These are phyloP conservation scores for Hansenula sp. DNA, from an alignment of 1,139 yeast genomes.

Conservation along the genomic window DNA sequence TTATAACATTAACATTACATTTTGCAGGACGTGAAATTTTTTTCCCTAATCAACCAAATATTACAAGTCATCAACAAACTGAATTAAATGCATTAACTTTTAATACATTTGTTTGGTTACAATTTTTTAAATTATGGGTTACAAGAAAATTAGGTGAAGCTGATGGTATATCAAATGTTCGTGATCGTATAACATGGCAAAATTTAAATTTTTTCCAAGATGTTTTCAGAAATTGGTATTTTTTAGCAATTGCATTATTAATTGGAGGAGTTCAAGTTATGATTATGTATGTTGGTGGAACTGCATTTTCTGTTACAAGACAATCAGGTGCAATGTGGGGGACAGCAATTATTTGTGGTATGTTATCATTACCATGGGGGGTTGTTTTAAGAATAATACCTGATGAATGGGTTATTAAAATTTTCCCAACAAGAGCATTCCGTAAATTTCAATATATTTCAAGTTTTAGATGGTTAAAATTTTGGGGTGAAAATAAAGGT, in stretches of 20 bases:
- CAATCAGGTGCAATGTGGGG: slow-evolving; percentile 90
- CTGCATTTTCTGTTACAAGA: slow-evolving; percentile 78
- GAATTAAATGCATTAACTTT: slow-evolving; percentile 82
- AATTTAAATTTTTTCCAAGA: slow-evolving; percentile 83
- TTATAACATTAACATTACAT: slow-evolving; percentile 73
- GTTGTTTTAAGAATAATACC: slow-evolving; percentile 73
- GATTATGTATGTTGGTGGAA: slow-evolving; percentile 96
- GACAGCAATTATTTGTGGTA: slow-evolving; percentile 79
- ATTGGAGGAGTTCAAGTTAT: slow-evolving; percentile 82
- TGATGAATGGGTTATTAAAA: slow-evolving; percentile 63
- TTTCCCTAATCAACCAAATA: slow-evolving; percentile 34
- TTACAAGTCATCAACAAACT: slow-evolving; percentile 43
- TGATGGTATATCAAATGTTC: slow-evolving; percentile 54
- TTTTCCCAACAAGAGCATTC: slow-evolving; percentile 66
- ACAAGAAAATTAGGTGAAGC: slow-evolving; percentile 91
- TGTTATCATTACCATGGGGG: slow-evolving; percentile 80
- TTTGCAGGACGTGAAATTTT: slow-evolving; percentile 71
- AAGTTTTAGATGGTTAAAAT: slow-evolving; percentile 42
- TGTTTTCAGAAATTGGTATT: slow-evolving; percentile 76
- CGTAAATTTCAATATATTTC: slow-evolving; percentile 39
- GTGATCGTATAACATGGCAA: slow-evolving; percentile 51
- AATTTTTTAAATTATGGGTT: slow-evolving; percentile 88
- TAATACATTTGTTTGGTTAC: slow-evolving; percentile 97
- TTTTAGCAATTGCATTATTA: slow-evolving; percentile 61
- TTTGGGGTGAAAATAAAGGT: slow-evolving; percentile 19